Percentiles rank a stretch among this genome's conserved stretches.
These are phyloP conservation scores for Naganishia friedmannii DNA, from an alignment of 768 basidiomycete genomes.

Conservation along the genomic window DNA sequence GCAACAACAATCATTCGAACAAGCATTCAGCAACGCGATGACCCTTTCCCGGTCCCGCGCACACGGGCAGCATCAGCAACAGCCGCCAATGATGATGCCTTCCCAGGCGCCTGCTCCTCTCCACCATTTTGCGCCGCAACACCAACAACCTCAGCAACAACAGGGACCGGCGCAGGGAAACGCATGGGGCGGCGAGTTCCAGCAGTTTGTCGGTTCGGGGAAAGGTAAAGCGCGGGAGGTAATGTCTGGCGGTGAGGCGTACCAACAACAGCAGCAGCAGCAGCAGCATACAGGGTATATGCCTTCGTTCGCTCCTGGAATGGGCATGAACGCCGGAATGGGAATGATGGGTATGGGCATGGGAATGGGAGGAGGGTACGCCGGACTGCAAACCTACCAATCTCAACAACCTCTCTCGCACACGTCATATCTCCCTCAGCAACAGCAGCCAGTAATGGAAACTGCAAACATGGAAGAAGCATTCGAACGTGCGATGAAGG, in stretches of 20 bases:
- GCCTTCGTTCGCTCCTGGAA: constrained; percentile 4
- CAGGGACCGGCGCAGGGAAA: not conserved
- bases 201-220: constrained; percentile 11
- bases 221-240: constrained; percentile 19
- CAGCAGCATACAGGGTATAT: too few species aligned
- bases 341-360: constrained; percentile 29
- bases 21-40: constrained; percentile 10
- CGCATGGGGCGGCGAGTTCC: constrained; percentile 14
- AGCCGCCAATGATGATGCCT: constrained; percentile 12
- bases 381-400: not conserved
- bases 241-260: not conserved
- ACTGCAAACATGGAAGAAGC: constrained; percentile 18
- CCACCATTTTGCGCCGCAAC: not conserved
- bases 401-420: not conserved
- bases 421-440: constrained; percentile 1
- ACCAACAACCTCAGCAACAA: not conserved
- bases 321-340: constrained; percentile 21
- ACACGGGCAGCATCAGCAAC: not conserved
- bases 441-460: not conserved
- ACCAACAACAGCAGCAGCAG: constrained; percentile 19
- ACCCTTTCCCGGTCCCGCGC: constrained; percentile 1
- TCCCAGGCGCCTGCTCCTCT: constrained; percentile 1
- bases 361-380: constrained; percentile 12
- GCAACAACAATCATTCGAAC: constrained; percentile 6
- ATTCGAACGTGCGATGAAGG: constrained; percentile 10